These are phyloP conservation scores for Monilinia fructicola DNA, from an alignment of 2,329 filamentous ascomycete genomes.

Conservation along the genomic window DNA sequence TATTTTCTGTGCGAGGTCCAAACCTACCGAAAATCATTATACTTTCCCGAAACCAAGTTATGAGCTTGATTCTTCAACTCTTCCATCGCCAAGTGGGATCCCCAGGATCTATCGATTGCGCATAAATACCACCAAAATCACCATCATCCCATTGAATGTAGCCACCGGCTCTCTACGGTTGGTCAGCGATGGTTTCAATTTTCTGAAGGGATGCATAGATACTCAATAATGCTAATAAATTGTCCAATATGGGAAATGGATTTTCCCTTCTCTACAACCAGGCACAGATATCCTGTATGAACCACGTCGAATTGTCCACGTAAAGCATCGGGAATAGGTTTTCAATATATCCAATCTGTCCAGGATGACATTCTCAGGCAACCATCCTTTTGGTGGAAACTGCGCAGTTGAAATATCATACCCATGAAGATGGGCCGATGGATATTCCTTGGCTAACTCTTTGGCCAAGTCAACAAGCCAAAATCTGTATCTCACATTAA, in stretches of 20 bases:
- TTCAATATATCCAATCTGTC: constrained; percentile 11
- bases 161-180: not conserved
- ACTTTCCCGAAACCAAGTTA: not conserved
- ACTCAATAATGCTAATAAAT: constrained; percentile 6
- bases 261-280: constrained; percentile 2
- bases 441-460: not conserved
- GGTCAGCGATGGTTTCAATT: not conserved
- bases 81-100: not conserved
- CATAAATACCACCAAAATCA: constrained; percentile 2
- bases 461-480: constrained; percentile 3
- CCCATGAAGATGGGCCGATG: constrained; percentile 3
- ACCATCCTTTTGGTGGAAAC: constrained; percentile 3
- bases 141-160: constrained; percentile 19
- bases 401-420: constrained; percentile 11
- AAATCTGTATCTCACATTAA: not conserved
- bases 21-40: not conserved
- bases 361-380: not conserved
- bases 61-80: constrained; percentile 10
- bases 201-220: not conserved
- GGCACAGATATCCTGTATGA: constrained; percentile 3
- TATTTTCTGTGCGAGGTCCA: not conserved
- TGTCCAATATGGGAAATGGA: constrained; percentile 15
- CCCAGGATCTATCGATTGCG: not conserved
- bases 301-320: not conserved
- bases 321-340: not conserved